phyloP scores from a whole-genome alignment of 352 stramenopile genomes.

The Thalassiosira pacifica region DNA sequence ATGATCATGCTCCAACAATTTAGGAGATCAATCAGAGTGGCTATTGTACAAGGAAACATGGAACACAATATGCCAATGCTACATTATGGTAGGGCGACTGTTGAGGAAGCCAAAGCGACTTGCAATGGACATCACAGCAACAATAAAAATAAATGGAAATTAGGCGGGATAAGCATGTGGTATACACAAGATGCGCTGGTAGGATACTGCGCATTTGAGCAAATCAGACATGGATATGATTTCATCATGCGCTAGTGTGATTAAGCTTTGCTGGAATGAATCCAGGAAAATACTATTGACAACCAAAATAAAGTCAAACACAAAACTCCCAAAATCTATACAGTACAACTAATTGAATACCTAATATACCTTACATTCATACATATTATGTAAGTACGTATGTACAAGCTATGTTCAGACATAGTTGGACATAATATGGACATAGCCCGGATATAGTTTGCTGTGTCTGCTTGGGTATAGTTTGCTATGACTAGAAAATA shows the following conservation, averaged over 20 bases:
- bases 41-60: conserved; percentile 25
- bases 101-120: not conserved
- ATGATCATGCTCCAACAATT: conserved; percentile 10
- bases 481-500: no score
- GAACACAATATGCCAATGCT: conserved; percentile 18
- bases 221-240: not conserved
- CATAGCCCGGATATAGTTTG: no score
- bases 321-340: no score
- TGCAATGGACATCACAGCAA: conserved; percentile 8
- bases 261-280: no score
- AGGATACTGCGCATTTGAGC: not conserved
- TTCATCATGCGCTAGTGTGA: not conserved
- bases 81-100: conserved; percentile 30
- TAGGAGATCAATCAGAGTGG: conserved; percentile 11
- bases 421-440: no score
- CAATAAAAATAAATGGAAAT: not conserved
- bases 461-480: no score
- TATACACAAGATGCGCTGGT: not conserved
- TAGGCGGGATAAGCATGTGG: not conserved
- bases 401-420: no score
- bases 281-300: no score
- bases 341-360: no score
- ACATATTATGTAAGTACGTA: no score
- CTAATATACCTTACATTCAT: no score
- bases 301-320: no score